Base-by-base conservation (phyloP, 345 rosid genomes). In the Syzygium grande region DNA sequence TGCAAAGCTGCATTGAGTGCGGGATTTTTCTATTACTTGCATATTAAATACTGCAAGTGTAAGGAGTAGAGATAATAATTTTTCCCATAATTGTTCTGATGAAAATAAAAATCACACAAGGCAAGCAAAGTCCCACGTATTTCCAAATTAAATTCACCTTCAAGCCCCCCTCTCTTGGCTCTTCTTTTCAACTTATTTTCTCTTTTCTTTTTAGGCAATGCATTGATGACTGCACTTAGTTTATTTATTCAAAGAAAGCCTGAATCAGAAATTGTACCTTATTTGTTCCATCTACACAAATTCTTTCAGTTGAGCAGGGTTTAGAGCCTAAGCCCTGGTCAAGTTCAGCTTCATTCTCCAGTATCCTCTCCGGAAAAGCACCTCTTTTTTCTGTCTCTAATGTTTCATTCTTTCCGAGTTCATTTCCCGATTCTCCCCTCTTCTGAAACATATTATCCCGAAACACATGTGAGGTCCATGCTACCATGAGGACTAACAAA, bases 361-460 rank as follows among this genome's bases (percentile, higher is more conserved):
- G 30, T 84, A 87, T 88, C 56, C 88, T 91, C 84, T 51, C 88
- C 59, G 84, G 88, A 86, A 56, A 87, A 54, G 85, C 68, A 38
- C 85, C 89, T 52, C 88, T 77, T 61, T 89, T 87, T 38, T 73
- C 83, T 34, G 83, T 19, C 27, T 84, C 89, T 86, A 78, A 89
- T 84, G 91, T 91, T 80, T 87, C 89, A 52, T 91, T 90, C 79
- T 90, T 89, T 85, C 53, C 86, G 73, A 83, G 58, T 84, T 89
- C 90, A 52, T 88, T 90, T 80, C 89, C 90, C 12, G 87, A 87
- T 89, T 88, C 92, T 77, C 90, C 92, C 68, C 51, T 89, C 86
- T 88, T 90, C 53, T 52, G 84, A 86, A 80, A 88, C 85, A 79
- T 92, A 79, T 87, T 95, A 87, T 92, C 94, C 95, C 95, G 84